Conservation (phyloP, 371 early-diverging fungal genomes). For the Lichtheimia ramosa region DNA sequence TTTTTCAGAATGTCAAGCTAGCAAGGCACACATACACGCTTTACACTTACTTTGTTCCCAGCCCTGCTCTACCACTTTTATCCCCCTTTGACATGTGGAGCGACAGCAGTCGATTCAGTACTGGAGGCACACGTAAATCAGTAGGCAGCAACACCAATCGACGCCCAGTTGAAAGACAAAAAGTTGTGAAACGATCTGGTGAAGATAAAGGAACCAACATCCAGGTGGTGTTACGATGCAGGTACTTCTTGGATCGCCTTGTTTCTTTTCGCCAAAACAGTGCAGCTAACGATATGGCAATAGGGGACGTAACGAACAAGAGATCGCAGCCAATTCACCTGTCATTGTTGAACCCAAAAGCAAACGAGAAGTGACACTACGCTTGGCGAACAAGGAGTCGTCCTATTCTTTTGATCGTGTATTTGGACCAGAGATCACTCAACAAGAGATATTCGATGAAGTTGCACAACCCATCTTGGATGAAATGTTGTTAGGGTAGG, state of each 20-base stretch:
- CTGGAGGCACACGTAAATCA: neutral
- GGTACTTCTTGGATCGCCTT: conserved; percentile 35
- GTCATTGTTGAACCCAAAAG: conserved; percentile 27
- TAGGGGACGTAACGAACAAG: conserved; percentile 41
- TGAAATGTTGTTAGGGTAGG: conserved; percentile 60
- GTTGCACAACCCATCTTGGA: conserved; percentile 83
- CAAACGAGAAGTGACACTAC: conserved; percentile 33
- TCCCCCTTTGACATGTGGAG: neutral
- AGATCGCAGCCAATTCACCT: conserved; percentile 33
- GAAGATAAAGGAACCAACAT: conserved; percentile 53
- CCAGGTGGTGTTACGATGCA: conserved; percentile 69
- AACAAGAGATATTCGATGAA: conserved; percentile 82
- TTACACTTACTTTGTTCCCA: too few relatives aligned
- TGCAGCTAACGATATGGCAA: neutral
- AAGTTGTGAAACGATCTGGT: conserved; percentile 1
- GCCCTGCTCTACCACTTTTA: too few relatives aligned
- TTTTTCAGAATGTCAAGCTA: too few relatives aligned
- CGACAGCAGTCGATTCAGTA: conserved; percentile 1
- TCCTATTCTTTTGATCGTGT: conserved; percentile 91
- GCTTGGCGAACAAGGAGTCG: conserved; percentile 44
- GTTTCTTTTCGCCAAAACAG: neutral
- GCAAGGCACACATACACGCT: too few relatives aligned
- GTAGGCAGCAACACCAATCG: conserved; percentile 5
- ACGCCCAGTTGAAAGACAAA: conserved; percentile 2
- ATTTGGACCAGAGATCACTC: conserved; percentile 83